Evolutionary conservation across 2,329 filamentous ascomycete genomes (phyloP), one percentile per base, ranked within the genome.

Genomic region (Elsinoe perseae): DNA sequence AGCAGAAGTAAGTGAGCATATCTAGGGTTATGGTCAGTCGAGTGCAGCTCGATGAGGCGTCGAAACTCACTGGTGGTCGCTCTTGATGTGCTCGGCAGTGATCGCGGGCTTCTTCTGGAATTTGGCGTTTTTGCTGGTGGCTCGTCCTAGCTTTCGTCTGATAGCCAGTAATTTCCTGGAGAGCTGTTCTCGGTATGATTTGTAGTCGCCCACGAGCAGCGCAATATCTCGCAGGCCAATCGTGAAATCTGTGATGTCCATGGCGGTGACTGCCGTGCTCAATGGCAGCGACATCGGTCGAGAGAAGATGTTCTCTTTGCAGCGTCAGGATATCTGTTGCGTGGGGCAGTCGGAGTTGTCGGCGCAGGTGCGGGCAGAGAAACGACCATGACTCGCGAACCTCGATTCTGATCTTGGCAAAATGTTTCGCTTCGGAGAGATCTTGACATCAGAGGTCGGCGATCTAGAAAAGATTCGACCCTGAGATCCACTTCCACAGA

Each of bases 221-320:
- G 89, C 89, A 66, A 87, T 82, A 69, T 95, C 87, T 61, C 93
- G 81, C 62, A 86, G 84, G 54, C 84, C 82, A 66, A 90, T 80
- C 63, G 97, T 77, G 62, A 89, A 91, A 63, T 82, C 82, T 57
- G 93, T 97, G 72, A 97, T 89, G 62, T 96, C 89, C 92, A 97
- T 96, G 61, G 21, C 48, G 40, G 46, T 12, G 10, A 7, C 36
- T 23, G 5, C 38, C 18, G 30, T 18, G 52, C 52, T 43, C 38
- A 50, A 50, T 50, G 44, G 44, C 44, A 30, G 44, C 25, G 27
- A 30, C 10, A 16, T 5, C 32, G 25, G 14, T 50, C 6, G 14
- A 9, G 14, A 5, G 28, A 14, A 38, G 48, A 20, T 48, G 6
- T 48, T 7, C 20, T 23, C 8, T 20, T 48, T 48, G 43, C 4